These are phyloP conservation scores for Aristolochia californica DNA, from an alignment of 164 flowering plant species.

Conservation along the genomic window DNA sequence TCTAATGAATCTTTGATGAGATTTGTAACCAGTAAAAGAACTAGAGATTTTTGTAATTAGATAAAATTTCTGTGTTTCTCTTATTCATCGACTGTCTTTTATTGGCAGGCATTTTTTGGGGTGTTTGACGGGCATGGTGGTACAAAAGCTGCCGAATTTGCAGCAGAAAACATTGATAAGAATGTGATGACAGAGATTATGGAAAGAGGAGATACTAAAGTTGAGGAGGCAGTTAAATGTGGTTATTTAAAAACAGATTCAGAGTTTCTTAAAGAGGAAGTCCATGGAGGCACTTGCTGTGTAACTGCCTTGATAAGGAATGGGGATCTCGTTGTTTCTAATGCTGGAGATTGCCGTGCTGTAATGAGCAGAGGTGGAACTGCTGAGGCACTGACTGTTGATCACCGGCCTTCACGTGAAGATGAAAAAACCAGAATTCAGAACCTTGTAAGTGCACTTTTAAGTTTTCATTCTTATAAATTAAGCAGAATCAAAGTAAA, in stretches of 20 bases:
- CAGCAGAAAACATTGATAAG: slow-evolving; percentile 55
- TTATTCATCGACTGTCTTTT: not conserved
- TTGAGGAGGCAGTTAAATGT: slow-evolving; percentile 39
- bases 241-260: slow-evolving; percentile 56
- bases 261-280: slow-evolving; percentile 42
- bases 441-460: slow-evolving; percentile 29
- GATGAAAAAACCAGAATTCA: slow-evolving; percentile 59
- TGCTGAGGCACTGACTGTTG: slow-evolving; percentile 74
- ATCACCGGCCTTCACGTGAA: slow-evolving; percentile 60
- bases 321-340: slow-evolving; percentile 55
- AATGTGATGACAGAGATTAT: slow-evolving; percentile 45
- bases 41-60: not conserved
- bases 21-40: not conserved
- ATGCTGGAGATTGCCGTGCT: slow-evolving; percentile 90
- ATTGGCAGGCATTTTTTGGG: slow-evolving; percentile 61
- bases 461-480: too few relatives aligned
- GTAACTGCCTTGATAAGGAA: slow-evolving; percentile 62
- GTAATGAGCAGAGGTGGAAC: slow-evolving; percentile 63
- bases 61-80: not conserved
- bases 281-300: slow-evolving; percentile 61
- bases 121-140: slow-evolving; percentile 98
- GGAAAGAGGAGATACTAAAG: slow-evolving; percentile 16
- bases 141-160: slow-evolving; percentile 70
- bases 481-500: too few relatives aligned
- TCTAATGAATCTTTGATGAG: too few relatives aligned